Evolutionary conservation across 73 alveolate species (phyloP).

Genomic region (Paramecium sexaurelia): DNA sequence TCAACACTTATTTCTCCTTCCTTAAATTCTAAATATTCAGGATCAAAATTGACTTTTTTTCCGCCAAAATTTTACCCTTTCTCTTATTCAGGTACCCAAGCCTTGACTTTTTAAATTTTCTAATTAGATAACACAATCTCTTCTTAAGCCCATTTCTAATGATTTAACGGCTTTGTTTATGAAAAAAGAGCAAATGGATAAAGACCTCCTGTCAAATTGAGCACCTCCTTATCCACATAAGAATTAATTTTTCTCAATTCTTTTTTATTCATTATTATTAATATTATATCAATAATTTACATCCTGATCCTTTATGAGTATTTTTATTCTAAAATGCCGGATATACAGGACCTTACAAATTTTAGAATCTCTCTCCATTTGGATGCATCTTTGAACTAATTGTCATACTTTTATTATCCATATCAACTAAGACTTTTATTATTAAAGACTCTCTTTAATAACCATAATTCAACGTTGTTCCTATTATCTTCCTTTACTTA

Average conservation of each 20-base stretch:
- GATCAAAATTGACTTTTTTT: slow-evolving; percentile 45
- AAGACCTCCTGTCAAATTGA: slow-evolving; percentile 60
- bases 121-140: not conserved
- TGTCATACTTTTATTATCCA: slow-evolving; percentile 10
- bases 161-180: slow-evolving; percentile 2
- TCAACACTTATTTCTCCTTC: slow-evolving; percentile 21
- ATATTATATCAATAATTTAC: slow-evolving; percentile 25
- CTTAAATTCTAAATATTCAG: slow-evolving; percentile 16
- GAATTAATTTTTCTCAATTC: slow-evolving; percentile 8
- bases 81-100: slow-evolving; percentile 60
- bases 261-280: slow-evolving; percentile 22
- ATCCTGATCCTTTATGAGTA: slow-evolving; percentile 4
- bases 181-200: slow-evolving; percentile 35
- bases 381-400: slow-evolving; percentile 32
- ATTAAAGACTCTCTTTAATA: slow-evolving; percentile 21
- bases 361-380: not conserved
- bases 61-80: not conserved
- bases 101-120: not conserved
- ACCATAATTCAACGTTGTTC: slow-evolving; percentile 37
- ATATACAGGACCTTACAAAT: not conserved
- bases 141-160: slow-evolving; percentile 49
- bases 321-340: slow-evolving; percentile 51
- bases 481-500: slow-evolving; percentile 23
- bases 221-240: slow-evolving; percentile 46
- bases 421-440: slow-evolving; percentile 28